These are phyloP conservation scores for Trebouxia sp. DNA, from an alignment of 139 green algal genomes.

Conservation along the genomic window DNA sequence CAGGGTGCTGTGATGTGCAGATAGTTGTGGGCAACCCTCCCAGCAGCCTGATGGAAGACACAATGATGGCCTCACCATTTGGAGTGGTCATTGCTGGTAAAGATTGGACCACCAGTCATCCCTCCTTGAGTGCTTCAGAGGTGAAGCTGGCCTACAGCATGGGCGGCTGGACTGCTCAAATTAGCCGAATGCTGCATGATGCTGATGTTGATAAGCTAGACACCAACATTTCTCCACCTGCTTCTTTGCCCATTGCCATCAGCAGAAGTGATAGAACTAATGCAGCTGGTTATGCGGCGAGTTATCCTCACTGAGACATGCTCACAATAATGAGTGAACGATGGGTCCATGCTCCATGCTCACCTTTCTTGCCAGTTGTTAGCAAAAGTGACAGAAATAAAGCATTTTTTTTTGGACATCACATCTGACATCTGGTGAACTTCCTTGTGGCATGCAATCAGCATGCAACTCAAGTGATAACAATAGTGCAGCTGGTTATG, in stretches of 20 bases:
- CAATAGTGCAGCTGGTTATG: too few species aligned
- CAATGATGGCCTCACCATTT: conserved; percentile 38
- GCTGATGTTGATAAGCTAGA: conserved; percentile 19
- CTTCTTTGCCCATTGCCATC: conserved; percentile 2
- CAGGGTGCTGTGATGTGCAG: neutral
- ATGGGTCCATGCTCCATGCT: too few species aligned
- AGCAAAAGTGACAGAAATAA: too few species aligned
- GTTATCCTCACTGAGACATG: neutral
- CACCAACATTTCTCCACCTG: neutral
- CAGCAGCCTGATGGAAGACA: conserved; percentile 32
- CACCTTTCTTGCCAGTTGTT: too few species aligned
- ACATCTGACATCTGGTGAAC: too few species aligned
- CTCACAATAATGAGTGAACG: too few species aligned
- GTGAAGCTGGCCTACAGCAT: conserved; percentile 41
- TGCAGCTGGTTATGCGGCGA: neutral
- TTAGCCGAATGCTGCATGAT: conserved; percentile 28
- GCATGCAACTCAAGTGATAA: too few species aligned
- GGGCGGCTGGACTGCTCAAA: conserved; percentile 37
- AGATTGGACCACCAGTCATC: conserved; percentile 42
- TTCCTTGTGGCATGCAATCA: too few species aligned
- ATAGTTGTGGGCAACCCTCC: conserved; percentile 38
- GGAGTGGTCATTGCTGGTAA: conserved; percentile 55
- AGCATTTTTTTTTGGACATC: too few species aligned
- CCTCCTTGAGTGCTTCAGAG: conserved; percentile 26
- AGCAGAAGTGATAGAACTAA: neutral